A percentile compares a stretch with the other conserved stretches of the same genome.
These are phyloP conservation scores for Petunia hybrid DNA, from an alignment of 305 asterid genomes.

Conservation along the genomic window DNA sequence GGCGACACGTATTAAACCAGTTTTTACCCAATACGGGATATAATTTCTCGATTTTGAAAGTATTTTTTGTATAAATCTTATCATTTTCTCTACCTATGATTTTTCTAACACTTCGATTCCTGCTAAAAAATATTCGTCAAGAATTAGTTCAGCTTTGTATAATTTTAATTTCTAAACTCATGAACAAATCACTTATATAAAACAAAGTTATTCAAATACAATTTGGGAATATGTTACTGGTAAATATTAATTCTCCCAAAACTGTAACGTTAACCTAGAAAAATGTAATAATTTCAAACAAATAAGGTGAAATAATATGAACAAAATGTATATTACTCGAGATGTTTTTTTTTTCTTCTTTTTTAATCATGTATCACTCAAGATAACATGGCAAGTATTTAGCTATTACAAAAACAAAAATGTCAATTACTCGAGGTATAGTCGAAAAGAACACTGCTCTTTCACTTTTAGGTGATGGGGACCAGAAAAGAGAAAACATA, in stretches of 20 bases:
- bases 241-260: neutral
- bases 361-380: neutral
- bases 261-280: neutral
- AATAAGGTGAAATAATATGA: slow-evolving; percentile 6
- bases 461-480: slow-evolving; percentile 10
- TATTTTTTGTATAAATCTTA: too few species aligned
- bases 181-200: neutral
- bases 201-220: neutral
- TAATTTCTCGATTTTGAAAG: too few species aligned
- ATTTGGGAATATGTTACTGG: neutral
- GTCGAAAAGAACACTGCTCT: neutral
- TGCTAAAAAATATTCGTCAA: neutral
- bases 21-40: too few species aligned
- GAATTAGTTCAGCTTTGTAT: neutral
- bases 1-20: too few species aligned
- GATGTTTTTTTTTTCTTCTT: too few species aligned
- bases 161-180: neutral
- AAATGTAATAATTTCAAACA: neutral
- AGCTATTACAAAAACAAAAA: neutral
- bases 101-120: neutral
- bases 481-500: neutral
- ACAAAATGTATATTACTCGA: neutral
- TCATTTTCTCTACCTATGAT: neutral
- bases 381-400: neutral
- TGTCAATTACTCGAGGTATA: too few species aligned